Evolutionary conservation across 257 asterid genomes (phyloP).

Genomic region (Handroanthus guayacan): DNA sequence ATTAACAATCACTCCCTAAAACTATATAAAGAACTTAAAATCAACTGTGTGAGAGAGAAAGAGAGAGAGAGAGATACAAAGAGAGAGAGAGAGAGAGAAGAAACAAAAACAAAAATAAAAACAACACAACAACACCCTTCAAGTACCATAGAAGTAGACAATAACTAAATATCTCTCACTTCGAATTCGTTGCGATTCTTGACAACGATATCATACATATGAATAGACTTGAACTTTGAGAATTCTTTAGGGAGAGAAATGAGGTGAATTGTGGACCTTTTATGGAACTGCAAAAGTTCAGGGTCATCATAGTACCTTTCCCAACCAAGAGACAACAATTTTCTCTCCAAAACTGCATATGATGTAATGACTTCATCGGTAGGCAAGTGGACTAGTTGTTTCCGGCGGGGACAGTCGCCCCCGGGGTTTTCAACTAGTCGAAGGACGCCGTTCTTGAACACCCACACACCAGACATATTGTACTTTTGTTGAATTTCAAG

Average conservation of each 20-base stretch:
- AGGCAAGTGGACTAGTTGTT: constrained; percentile 56
- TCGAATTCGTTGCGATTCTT: constrained; percentile 70
- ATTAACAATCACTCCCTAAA: background rate
- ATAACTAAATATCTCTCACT: constrained; percentile 49
- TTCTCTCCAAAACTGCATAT: constrained; percentile 59
- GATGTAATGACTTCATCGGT: constrained; percentile 61
- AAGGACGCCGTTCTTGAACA: constrained; percentile 69
- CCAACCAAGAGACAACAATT: constrained; percentile 64
- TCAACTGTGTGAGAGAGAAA: background rate
- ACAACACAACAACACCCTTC: background rate
- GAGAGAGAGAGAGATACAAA: background rate
- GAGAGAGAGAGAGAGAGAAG: background rate
- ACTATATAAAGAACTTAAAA: background rate
- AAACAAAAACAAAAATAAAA: background rate
- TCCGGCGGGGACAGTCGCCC: constrained; percentile 53
- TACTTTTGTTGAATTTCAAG: background rate
- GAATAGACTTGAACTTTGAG: constrained; percentile 68
- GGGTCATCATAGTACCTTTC: constrained; percentile 79
- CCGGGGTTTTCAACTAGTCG: constrained; percentile 64
- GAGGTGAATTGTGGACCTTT: constrained; percentile 70
- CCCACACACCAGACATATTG: constrained; percentile 74
- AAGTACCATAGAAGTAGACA: background rate
- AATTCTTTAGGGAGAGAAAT: constrained; percentile 77
- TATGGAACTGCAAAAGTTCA: constrained; percentile 70
- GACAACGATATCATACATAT: constrained; percentile 70